Evolutionary conservation across 2,329 filamentous ascomycete species (phyloP).

Genomic region (Fusarium sp.): DNA sequence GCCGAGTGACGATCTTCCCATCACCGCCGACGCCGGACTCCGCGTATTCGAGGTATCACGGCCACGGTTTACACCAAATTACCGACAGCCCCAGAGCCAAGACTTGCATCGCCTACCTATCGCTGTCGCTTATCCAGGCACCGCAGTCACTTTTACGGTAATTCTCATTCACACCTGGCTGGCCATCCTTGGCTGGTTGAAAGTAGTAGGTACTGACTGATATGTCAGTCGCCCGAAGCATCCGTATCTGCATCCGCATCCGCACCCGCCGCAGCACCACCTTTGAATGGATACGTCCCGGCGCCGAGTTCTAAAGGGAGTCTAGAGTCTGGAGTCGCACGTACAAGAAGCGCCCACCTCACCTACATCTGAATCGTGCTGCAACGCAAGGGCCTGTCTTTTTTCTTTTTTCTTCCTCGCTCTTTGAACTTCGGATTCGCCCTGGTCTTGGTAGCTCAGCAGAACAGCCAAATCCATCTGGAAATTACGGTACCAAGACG

Average conservation of each 20-base stretch:
- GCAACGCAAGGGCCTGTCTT: conserved; percentile 33
- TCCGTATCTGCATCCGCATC: conserved; percentile 40
- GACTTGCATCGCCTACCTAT: conserved; percentile 24
- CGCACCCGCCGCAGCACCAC: conserved; percentile 46
- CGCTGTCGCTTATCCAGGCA: conserved; percentile 32
- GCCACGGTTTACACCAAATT: conserved; percentile 25
- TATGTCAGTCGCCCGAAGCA: conserved; percentile 48
- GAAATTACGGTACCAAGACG: conserved; percentile 33
- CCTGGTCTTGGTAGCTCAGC: conserved; percentile 20
- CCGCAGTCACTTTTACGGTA: conserved; percentile 31
- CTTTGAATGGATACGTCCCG: conserved; percentile 45
- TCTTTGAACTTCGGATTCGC: conserved; percentile 22
- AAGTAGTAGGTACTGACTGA: conserved; percentile 32
- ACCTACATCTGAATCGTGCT: conserved; percentile 34
- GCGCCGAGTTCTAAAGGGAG: conserved; percentile 45
- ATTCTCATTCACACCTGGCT: conserved; percentile 31
- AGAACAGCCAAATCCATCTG: conserved; percentile 13
- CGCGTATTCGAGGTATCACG: conserved; percentile 29
- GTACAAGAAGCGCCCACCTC: conserved; percentile 41
- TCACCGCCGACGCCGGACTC: conserved; percentile 32
- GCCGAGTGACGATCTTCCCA: conserved; percentile 33
- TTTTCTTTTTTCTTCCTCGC: conserved; percentile 22
- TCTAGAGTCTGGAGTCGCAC: conserved; percentile 44
- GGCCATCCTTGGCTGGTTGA: conserved; percentile 40
- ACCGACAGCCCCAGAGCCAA: conserved; percentile 38